phyloP scores from a whole-genome alignment of 306 rosid species.

The cucumber (Cucumis sativus) region Cucumber_9930_V3 NC_026659.2:3798001-3798500 shows the following conservation, averaged over 20 bases:
- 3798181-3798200: constrained; percentile 75
- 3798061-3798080: constrained; percentile 87
- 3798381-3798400: constrained; percentile 56
- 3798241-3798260: constrained; percentile 61
- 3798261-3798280: constrained; percentile 71
- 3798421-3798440: constrained; percentile 46
- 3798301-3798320: constrained; percentile 59
- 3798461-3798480: constrained; percentile 64
- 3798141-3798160: constrained; percentile 61
- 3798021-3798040: constrained; percentile 74
- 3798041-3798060: constrained; percentile 69
- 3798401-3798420: constrained; percentile 65
- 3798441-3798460: constrained; percentile 37
- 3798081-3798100: constrained; percentile 85
- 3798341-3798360: constrained; percentile 58
- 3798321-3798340: constrained; percentile 73
- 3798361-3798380: constrained; percentile 72
- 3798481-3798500: constrained; percentile 57
- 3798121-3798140: constrained; percentile 80
- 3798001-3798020: constrained; percentile 86
- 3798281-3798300: constrained; percentile 47
- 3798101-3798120: constrained; percentile 73
- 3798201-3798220: constrained; percentile 55
- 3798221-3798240: constrained; percentile 31
- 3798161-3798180: constrained; percentile 62